Conservation (phyloP, 495 filamentous ascomycete genomes). For the Podospora pseudopauciseta region DNA sequence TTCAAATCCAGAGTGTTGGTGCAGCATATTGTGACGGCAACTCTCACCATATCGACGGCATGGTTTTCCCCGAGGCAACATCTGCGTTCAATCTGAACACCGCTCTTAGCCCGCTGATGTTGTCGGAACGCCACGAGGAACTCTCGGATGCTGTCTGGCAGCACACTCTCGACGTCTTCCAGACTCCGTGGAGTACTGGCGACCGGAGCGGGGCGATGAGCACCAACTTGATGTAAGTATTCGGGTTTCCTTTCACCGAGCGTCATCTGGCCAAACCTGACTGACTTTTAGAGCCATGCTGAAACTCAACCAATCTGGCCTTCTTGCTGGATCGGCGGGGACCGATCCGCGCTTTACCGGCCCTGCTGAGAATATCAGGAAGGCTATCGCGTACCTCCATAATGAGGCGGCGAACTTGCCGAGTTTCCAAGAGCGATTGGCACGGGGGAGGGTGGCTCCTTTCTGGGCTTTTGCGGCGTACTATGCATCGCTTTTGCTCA, state of each 20-base stretch:
- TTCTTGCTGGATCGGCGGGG: conserved; percentile 11
- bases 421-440: conserved; percentile 7
- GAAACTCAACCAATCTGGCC: conserved; percentile 29
- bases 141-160: conserved; percentile 21
- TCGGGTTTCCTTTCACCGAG: background rate
- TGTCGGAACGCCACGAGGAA: conserved; percentile 12
- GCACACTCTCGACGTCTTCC: conserved; percentile 17
- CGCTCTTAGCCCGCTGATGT: conserved; percentile 21
- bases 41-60: conserved; percentile 22
- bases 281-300: conserved; percentile 25
- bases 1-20: background rate
- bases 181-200: conserved; percentile 16
- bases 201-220: conserved; percentile 26
- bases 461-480: conserved; percentile 27
- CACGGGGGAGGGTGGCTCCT: conserved; percentile 19
- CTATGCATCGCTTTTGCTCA: conserved; percentile 27
- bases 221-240: conserved; percentile 31
- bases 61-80: conserved; percentile 28
- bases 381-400: conserved; percentile 22
- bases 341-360: conserved; percentile 8
- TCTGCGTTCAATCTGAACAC: conserved; percentile 28
- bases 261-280: conserved; percentile 10
- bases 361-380: conserved; percentile 21
- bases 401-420: conserved; percentile 15
- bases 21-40: conserved; percentile 17